phyloP scores from a whole-genome alignment of 2,329 filamentous ascomycete genomes.

The Talaromyces sp. region DNA sequence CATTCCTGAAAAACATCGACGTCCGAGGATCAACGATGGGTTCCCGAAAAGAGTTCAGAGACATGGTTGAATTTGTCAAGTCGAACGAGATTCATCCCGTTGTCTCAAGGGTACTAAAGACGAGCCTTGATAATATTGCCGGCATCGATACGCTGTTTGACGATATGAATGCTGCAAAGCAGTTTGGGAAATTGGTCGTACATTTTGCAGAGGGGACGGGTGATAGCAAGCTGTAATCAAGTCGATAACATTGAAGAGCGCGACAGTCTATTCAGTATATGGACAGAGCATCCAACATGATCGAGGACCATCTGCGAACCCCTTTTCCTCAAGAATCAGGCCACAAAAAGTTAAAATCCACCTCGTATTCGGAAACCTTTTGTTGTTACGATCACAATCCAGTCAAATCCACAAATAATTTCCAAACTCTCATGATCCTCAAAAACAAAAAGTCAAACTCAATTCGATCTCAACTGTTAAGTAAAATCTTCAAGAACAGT shows the following conservation, averaged over 20 bases:
- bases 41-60: conserved; percentile 79
- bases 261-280: background rate
- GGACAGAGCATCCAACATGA: conserved; percentile 34
- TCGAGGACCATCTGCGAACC: background rate
- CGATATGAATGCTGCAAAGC: conserved; percentile 77
- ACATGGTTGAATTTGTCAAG: conserved; percentile 81
- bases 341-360: background rate
- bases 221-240: conserved; percentile 42
- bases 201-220: conserved; percentile 51
- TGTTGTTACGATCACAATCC: background rate
- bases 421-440: background rate
- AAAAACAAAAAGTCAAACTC: background rate
- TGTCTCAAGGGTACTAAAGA: conserved; percentile 66
- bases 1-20: conserved; percentile 83
- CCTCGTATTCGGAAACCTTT: background rate
- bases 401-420: background rate
- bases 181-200: conserved; percentile 92
- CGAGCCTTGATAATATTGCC: conserved; percentile 68
- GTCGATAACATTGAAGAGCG: background rate
- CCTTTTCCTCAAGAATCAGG: background rate
- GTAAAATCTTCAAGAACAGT: background rate
- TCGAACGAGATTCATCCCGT: conserved; percentile 70
- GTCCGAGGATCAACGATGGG: conserved; percentile 87
- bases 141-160: conserved; percentile 79
- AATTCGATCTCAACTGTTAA: background rate